A percentile compares a stretch with the other conserved stretches of the same genome.
Conservation (phyloP, 2,329 filamentous ascomycete species). For the Aspergillus sp. region DNA sequence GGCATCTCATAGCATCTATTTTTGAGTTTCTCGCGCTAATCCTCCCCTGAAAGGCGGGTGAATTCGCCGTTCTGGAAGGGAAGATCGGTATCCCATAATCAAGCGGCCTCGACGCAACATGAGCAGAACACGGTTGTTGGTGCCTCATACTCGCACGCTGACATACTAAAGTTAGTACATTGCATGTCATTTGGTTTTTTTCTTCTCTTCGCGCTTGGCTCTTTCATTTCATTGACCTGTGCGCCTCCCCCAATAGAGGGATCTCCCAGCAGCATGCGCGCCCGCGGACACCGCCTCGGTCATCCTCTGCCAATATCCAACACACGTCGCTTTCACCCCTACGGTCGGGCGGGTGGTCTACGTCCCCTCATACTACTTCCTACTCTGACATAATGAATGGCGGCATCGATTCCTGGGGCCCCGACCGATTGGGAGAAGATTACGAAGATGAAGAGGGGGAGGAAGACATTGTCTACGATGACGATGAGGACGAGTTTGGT, state of each 20-base stretch:
- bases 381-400: constrained; percentile 82
- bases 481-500: constrained; percentile 94
- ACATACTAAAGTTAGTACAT: constrained; percentile 74
- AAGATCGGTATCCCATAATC: constrained; percentile 55
- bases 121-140: constrained; percentile 79
- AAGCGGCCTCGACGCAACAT: constrained; percentile 58
- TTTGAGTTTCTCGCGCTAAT: not conserved
- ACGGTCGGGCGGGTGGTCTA: constrained; percentile 39
- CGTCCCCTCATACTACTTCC: constrained; percentile 67
- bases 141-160: constrained; percentile 93
- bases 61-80: constrained; percentile 85
- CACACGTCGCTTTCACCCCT: constrained; percentile 57
- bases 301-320: constrained; percentile 57
- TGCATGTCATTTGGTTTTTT: not conserved
- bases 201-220: constrained; percentile 3
- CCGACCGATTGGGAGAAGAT: constrained; percentile 44
- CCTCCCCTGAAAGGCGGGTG: constrained; percentile 59
- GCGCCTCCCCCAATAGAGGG: constrained; percentile 25
- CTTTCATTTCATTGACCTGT: constrained; percentile 11
- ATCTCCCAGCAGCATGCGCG: constrained; percentile 54
- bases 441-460: constrained; percentile 67
- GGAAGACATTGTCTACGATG: constrained; percentile 76
- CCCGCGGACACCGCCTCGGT: constrained; percentile 70
- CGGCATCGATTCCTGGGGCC: constrained; percentile 78
- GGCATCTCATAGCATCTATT: too few relatives aligned